phyloP scores from a whole-genome alignment of 768 basidiomycete species.

The Suillus decipiens region DNA sequence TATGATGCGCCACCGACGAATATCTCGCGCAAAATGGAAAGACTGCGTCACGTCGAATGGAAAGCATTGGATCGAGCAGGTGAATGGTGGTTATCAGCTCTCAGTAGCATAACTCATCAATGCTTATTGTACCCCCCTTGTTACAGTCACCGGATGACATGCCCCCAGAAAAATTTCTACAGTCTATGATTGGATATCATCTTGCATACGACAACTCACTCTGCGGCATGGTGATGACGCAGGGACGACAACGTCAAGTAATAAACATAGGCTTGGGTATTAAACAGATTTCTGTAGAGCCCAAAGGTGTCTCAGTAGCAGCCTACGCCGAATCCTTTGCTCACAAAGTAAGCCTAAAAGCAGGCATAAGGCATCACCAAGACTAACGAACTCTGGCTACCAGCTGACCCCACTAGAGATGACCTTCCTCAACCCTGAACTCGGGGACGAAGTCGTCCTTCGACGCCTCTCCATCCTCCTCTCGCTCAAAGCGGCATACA shows the following conservation, averaged over 20 bases:
- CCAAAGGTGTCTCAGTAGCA: constrained; percentile 55
- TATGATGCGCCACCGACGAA: constrained; percentile 84
- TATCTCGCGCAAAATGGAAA: constrained; percentile 74
- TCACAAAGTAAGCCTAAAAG: constrained; percentile 60
- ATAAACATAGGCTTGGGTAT: constrained; percentile 83
- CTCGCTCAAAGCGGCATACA: constrained; percentile 79
- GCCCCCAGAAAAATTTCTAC: constrained; percentile 62
- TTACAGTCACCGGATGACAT: constrained; percentile 56
- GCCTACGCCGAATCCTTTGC: constrained; percentile 73
- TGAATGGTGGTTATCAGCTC: constrained; percentile 28
- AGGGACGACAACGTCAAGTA: constrained; percentile 73
- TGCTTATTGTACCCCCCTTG: constrained; percentile 6
- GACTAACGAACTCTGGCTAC: neutral
- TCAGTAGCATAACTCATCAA: constrained; percentile 10
- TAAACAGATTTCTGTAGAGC: constrained; percentile 65
- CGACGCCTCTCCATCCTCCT: constrained; percentile 78
- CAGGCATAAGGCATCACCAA: neutral
- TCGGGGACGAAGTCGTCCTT: constrained; percentile 63
- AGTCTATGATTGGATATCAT: constrained; percentile 81
- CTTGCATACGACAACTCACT: constrained; percentile 67
- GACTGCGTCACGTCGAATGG: constrained; percentile 61
- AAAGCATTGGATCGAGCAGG: constrained; percentile 85
- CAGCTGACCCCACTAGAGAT: constrained; percentile 55
- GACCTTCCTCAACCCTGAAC: constrained; percentile 49
- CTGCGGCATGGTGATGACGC: constrained; percentile 85